These are phyloP conservation scores for Alisma plantagoaquatica DNA, from an alignment of 106 monocot genomes.

Conservation along the genomic window DNA sequence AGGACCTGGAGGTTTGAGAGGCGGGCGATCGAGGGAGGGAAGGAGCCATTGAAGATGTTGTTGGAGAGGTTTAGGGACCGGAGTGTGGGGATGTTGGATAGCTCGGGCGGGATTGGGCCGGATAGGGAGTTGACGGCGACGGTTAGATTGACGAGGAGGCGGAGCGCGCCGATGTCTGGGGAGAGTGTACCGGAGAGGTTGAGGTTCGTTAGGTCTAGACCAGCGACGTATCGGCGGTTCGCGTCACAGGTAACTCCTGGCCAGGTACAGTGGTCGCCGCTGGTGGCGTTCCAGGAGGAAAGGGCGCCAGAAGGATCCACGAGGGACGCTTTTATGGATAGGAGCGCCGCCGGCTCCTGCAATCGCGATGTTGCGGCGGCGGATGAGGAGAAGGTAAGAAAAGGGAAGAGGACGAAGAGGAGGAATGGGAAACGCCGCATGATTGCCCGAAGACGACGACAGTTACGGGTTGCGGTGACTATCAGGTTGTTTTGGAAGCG, in stretches of 20 bases:
- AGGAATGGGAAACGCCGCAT: neutral
- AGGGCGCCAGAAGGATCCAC: constrained; percentile 16
- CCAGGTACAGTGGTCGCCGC: constrained; percentile 32
- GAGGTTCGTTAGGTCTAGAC: constrained; percentile 41
- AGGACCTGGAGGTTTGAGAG: constrained; percentile 44
- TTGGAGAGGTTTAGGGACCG: constrained; percentile 76
- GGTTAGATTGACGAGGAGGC: constrained; percentile 37
- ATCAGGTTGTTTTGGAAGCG: neutral
- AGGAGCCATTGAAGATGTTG: constrained; percentile 59
- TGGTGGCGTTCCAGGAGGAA: constrained; percentile 18
- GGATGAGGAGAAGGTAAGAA: neutral
- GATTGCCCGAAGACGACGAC: neutral
- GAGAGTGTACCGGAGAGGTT: constrained; percentile 56
- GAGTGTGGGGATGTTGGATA: constrained; percentile 34
- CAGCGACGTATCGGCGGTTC: constrained; percentile 10
- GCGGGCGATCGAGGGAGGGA: constrained; percentile 31
- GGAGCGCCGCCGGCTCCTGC: constrained; percentile 11
- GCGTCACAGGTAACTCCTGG: constrained; percentile 23
- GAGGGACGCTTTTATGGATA: constrained; percentile 21
- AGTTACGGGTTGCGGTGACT: neutral
- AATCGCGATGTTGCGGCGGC: neutral
- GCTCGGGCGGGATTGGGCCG: constrained; percentile 45
- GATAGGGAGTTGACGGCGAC: constrained; percentile 36
- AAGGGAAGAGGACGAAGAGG: constrained; percentile 1
- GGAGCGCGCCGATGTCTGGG: constrained; percentile 20